A percentile compares a stretch with the other conserved stretches of the same genome.
Evolutionary conservation across 768 basidiomycete genomes (phyloP).

Genomic region (Termitomyces eurrhizus): DNA sequence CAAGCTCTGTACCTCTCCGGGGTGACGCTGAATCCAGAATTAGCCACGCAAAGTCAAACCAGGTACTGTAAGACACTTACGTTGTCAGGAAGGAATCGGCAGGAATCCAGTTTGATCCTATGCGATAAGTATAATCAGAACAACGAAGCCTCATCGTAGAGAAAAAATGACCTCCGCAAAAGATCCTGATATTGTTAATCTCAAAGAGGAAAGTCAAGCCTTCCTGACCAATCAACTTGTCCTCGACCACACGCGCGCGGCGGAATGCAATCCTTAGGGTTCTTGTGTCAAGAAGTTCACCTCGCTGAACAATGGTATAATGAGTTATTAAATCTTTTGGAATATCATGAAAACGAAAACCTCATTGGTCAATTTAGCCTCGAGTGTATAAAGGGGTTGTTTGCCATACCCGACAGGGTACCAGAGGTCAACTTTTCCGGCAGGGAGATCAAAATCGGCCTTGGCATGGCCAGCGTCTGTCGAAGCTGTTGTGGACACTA

Average conservation of each 20-base stretch:
- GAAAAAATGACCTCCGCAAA: conserved; percentile 65
- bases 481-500: conserved; percentile 34
- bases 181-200: conserved; percentile 84
- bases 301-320: conserved; percentile 31
- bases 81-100: conserved; percentile 87
- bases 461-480: conserved; percentile 32
- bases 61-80: conserved; percentile 33
- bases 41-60: neutral
- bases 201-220: conserved; percentile 89
- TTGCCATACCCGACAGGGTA: conserved; percentile 81
- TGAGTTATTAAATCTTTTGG: neutral
- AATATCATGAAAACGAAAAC: conserved; percentile 31
- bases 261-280: conserved; percentile 72
- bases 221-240: conserved; percentile 68
- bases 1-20: conserved; percentile 66
- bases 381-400: conserved; percentile 72
- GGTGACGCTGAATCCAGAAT: conserved; percentile 31
- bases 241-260: conserved; percentile 73
- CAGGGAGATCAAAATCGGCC: conserved; percentile 44
- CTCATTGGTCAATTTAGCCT: conserved; percentile 48
- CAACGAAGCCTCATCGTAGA: neutral
- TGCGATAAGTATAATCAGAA: neutral
- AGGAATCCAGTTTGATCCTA: conserved; percentile 93
- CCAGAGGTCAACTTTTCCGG: conserved; percentile 73
- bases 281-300: conserved; percentile 49